Percentiles rank a stretch among this genome's conserved stretches.
These are phyloP conservation scores for Aureobasidium sp. DNA, from an alignment of 2,329 filamentous ascomycete species.

Conservation along the genomic window DNA sequence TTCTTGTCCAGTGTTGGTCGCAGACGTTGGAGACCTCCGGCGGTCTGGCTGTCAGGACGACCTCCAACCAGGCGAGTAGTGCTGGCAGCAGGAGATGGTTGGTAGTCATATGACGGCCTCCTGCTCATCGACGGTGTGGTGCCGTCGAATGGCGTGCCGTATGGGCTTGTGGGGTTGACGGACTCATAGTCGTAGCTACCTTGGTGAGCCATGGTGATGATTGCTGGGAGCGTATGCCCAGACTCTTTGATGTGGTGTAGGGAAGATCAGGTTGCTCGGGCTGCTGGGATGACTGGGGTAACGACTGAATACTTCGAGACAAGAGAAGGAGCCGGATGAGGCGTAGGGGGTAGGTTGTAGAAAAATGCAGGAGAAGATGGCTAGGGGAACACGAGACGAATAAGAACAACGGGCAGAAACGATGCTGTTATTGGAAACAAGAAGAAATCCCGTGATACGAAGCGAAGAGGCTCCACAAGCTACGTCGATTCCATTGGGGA, in stretches of 20 bases:
- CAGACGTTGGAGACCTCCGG: conserved; percentile 10
- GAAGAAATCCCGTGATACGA: conserved; percentile 16
- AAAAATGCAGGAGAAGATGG: conserved; percentile 13
- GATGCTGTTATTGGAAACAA: conserved; percentile 16
- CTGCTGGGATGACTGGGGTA: not conserved
- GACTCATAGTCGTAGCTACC: conserved; percentile 14
- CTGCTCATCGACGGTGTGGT: conserved; percentile 15
- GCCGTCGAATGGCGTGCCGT: conserved; percentile 14
- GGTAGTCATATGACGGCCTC: conserved; percentile 12
- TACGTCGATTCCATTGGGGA: conserved; percentile 17
- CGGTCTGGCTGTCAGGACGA: conserved; percentile 3
- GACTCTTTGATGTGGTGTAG: not conserved
- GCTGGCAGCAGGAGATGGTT: conserved; percentile 15
- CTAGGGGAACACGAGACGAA: conserved; percentile 15
- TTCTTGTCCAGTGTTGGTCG: conserved; percentile 15
- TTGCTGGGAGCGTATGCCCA: conserved; percentile 12
- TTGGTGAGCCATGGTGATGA: conserved; percentile 10
- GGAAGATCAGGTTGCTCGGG: not conserved
- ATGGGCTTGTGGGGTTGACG: conserved; percentile 11
- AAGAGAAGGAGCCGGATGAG: not conserved
- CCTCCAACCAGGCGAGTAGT: conserved; percentile 13
- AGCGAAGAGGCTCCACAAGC: conserved; percentile 15
- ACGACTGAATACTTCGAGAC: conserved; percentile 1
- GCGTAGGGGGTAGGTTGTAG: not conserved
- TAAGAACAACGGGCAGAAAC: conserved; percentile 11